A percentile compares a stretch with the other conserved stretches of the same genome.
These are phyloP conservation scores for Daldinia bambusicola DNA, from an alignment of 495 filamentous ascomycete species.

Conservation along the genomic window DNA sequence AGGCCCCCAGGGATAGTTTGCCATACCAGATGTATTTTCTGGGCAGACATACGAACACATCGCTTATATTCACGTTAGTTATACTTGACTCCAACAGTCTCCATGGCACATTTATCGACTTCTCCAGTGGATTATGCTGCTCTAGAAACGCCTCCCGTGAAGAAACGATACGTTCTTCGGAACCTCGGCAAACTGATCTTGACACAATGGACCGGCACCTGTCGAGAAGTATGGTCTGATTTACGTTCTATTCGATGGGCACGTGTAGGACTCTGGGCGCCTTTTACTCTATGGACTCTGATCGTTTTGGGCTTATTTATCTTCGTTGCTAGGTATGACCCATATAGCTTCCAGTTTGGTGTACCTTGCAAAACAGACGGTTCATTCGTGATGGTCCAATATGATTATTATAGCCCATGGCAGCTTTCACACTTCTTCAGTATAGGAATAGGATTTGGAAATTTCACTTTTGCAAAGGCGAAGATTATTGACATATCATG, in stretches of 20 bases:
- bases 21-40: too few species aligned
- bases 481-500: constrained; percentile 47
- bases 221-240: constrained; percentile 1
- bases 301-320: background rate
- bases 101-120: constrained; percentile 5
- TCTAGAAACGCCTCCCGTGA: background rate
- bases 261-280: constrained; percentile 2
- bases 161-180: background rate
- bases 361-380: constrained; percentile 15
- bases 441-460: constrained; percentile 37
- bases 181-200: background rate
- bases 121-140: constrained; percentile 3
- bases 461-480: constrained; percentile 40
- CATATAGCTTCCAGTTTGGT: too few species aligned
- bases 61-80: background rate
- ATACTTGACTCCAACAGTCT: background rate
- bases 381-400: constrained; percentile 10
- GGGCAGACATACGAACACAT: background rate
- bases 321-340: constrained; percentile 13
- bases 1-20: too few species aligned
- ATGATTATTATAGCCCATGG: constrained; percentile 24
- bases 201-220: background rate
- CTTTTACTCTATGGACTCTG: constrained; percentile 8
- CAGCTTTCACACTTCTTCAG: constrained; percentile 36
- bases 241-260: constrained; percentile 13